Conservation (phyloP, 306 rosid genomes). For the Luffa acutangula region DNA sequence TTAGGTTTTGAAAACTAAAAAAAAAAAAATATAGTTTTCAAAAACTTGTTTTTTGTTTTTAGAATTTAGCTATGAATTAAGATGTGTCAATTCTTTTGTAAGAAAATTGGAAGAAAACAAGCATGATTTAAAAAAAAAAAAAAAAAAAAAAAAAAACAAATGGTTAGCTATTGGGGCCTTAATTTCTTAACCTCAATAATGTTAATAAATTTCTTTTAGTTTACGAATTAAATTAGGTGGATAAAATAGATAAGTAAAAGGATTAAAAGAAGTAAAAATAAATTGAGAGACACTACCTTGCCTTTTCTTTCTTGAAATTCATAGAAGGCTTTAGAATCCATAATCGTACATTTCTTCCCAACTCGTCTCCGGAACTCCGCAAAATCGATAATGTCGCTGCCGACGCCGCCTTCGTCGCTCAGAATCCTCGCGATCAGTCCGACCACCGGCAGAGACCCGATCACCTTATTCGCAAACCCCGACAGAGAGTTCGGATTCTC, state of each 20-base stretch:
- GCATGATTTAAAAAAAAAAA: too few species aligned
- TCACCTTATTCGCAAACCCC: slow-evolving; percentile 51
- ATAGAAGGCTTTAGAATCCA: slow-evolving; percentile 65
- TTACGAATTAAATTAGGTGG: too few species aligned
- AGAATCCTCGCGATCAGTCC: slow-evolving; percentile 71
- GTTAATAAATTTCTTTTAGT: too few species aligned
- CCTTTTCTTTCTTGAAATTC: slow-evolving; percentile 65
- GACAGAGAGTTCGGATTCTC: slow-evolving; percentile 59
- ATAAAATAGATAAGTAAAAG: background rate
- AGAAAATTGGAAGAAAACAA: too few species aligned
- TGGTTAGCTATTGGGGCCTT: too few species aligned
- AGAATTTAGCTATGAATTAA: too few species aligned
- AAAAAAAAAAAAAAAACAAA: too few species aligned
- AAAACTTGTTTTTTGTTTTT: too few species aligned
- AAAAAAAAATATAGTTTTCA: too few species aligned
- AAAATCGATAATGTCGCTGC: slow-evolving; percentile 62
- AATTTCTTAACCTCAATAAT: too few species aligned
- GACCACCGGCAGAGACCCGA: slow-evolving; percentile 80
- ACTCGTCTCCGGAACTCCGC: slow-evolving; percentile 83
- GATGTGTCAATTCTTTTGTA: too few species aligned
- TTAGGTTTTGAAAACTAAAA: too few species aligned
- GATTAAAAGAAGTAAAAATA: background rate
- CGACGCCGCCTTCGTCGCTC: slow-evolving; percentile 88
- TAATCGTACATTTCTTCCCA: slow-evolving; percentile 55
- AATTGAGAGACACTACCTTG: slow-evolving; percentile 23